phyloP scores from a whole-genome alignment of 805 yeast genomes.

The Martiniozyma abietophila region DNA sequence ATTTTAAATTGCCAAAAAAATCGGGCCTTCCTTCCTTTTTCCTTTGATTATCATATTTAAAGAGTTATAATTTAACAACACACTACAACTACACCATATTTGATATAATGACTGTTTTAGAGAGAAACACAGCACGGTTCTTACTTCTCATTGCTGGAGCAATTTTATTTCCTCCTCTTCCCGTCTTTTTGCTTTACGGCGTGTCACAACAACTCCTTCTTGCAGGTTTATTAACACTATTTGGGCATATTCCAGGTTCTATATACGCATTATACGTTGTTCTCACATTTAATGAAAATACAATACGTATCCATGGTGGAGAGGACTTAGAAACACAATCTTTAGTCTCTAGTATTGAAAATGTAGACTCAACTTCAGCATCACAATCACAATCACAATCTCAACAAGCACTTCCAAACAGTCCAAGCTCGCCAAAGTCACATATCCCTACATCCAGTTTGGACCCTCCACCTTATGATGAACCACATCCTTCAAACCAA shows the following conservation, averaged over 20 bases:
- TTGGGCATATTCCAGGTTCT: constrained; percentile 44
- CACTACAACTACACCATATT: not conserved
- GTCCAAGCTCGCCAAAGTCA: not conserved
- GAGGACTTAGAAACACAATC: not conserved
- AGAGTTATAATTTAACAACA: not conserved
- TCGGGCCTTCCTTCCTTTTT: too few relatives aligned
- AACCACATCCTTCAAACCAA: constrained; percentile 1
- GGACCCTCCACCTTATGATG: constrained; percentile 5
- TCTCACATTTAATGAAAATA: constrained; percentile 1
- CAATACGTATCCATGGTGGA: not conserved
- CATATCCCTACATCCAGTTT: too few relatives aligned
- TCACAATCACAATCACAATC: not conserved
- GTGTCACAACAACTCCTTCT: constrained; percentile 41
- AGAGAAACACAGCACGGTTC: not conserved
- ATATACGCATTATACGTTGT: constrained; percentile 39
- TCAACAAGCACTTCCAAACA: not conserved
- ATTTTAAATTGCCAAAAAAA: too few relatives aligned
- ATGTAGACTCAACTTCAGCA: not conserved
- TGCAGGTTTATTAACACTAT: constrained; percentile 32
- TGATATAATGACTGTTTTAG: not conserved
- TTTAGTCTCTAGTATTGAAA: too few relatives aligned
- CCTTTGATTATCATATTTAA: too few relatives aligned
- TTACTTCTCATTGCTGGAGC: constrained; percentile 50
- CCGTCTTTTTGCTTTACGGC: constrained; percentile 61
- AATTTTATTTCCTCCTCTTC: constrained; percentile 64